Base-by-base conservation (phyloP, 73 alveolate genomes). In the Symbiodinium natans region DNA sequence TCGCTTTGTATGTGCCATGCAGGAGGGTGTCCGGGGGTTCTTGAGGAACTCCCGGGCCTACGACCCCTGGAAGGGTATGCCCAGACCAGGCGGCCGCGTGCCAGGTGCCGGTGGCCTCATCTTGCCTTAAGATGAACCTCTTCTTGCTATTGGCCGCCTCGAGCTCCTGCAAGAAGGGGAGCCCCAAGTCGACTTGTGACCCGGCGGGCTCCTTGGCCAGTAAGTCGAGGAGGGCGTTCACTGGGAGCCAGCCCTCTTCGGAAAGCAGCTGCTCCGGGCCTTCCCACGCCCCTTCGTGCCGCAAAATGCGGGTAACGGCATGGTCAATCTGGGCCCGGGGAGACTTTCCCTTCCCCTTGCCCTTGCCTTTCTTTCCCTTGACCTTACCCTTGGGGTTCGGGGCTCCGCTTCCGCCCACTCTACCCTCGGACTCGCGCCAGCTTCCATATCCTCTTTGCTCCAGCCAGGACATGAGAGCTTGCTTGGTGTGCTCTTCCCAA, bases 51-150 rank as follows among this genome's bases (percentile, higher is more conserved):
- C 13, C 68, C 41, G 68, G 90, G 23, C 90, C 90, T 1, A 82
- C 71, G 40, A 82, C 90, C 9, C 90, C 40, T 3, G 39, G 71
- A 8, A 40, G 90, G 25, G 90, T 82, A 40, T 77, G 87, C 36
- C 87, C 87, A 1, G 87, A 77, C 87, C 87, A 77, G 19, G 87
- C 90, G n/a, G n/a, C n/a, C n/a, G n/a, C n/a, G n/a, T n/a, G n/a
- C n/a, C n/a, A n/a, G n/a, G n/a, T n/a, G n/a, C n/a, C n/a, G n/a
- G n/a, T n/a, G n/a, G n/a, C n/a, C n/a, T n/a, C n/a, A n/a, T n/a
- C n/a, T n/a, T n/a, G n/a, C n/a, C 5, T 82, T 25, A 68, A 56
- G 1, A 82, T 68, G 40, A 82, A 56, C n/a, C 90, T 34, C 27
- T 82, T 40, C 46, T 82, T 82, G 34, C 71, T 68, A n/a, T 41